phyloP scores from a whole-genome alignment of 148 eudicot species.

The Cornus suecica region DNA sequence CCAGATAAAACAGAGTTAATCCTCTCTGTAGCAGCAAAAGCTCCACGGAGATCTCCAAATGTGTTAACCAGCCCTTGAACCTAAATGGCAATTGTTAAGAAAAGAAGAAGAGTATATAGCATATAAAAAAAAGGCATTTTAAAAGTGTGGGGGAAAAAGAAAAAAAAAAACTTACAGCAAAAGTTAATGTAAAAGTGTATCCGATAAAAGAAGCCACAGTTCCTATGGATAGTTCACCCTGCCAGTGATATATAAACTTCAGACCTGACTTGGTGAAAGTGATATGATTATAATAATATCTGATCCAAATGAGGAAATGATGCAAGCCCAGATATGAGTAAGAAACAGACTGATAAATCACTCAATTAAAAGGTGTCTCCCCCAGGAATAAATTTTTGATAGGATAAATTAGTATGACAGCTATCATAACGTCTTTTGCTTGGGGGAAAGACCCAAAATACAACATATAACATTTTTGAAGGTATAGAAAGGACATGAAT shows the following conservation, averaged over 20 bases:
- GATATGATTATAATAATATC: background rate
- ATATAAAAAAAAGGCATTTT: background rate
- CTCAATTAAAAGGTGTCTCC: background rate
- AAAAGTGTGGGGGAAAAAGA: background rate
- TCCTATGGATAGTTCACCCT: slow-evolving; percentile 94
- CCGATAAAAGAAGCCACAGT: slow-evolving; percentile 92
- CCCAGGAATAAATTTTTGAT: background rate
- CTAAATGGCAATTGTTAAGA: slow-evolving; percentile 30
- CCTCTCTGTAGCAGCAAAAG: slow-evolving; percentile 94
- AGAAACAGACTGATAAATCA: background rate
- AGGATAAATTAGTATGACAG: background rate
- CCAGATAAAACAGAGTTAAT: slow-evolving; percentile 82
- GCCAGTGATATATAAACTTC: slow-evolving; percentile 17
- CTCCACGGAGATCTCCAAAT: slow-evolving; percentile 95
- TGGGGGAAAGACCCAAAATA: background rate
- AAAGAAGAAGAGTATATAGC: background rate
- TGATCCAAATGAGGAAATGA: background rate
- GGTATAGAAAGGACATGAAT: background rate
- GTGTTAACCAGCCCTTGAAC: slow-evolving; percentile 97
- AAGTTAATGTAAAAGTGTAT: slow-evolving; percentile 92
- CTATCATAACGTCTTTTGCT: background rate
- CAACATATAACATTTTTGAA: background rate
- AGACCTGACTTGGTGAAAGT: background rate
- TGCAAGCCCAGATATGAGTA: background rate
- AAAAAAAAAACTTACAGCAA: slow-evolving; percentile 69